Evolutionary conservation across 805 yeast species (phyloP).

Genomic region (Candida coquimbonensis): DNA sequence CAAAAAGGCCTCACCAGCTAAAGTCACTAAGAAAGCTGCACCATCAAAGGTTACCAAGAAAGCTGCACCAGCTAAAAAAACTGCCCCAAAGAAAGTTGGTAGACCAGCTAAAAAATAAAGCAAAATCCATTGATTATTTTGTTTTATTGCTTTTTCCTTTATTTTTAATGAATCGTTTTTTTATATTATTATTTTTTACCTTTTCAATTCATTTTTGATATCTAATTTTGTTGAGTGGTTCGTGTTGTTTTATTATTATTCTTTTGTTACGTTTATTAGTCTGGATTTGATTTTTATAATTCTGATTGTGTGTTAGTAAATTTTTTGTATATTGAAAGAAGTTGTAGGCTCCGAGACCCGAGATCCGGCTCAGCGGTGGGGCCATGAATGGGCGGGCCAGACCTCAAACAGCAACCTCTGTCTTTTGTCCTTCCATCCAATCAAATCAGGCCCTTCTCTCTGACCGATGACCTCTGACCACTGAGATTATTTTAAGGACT

Average conservation of each 20-base stretch:
- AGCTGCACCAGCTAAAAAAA: conserved; percentile 22
- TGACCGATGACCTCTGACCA: too few relatives aligned
- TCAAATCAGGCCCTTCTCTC: too few relatives aligned
- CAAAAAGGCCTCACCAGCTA: conserved; percentile 21
- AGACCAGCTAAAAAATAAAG: conserved; percentile 8
- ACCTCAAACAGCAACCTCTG: too few relatives aligned
- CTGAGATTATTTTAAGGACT: too few relatives aligned
- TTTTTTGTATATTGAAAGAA: too few relatives aligned
- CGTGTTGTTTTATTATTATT: background rate
- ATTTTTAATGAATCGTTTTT: background rate
- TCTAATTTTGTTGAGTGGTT: background rate
- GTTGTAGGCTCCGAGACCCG: too few relatives aligned
- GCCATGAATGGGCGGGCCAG: too few relatives aligned
- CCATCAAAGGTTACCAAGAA: conserved; percentile 8
- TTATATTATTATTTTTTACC: too few relatives aligned
- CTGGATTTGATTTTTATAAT: background rate
- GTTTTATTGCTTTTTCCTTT: background rate
- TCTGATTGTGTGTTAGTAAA: background rate
- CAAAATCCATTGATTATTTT: background rate
- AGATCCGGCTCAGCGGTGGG: too few relatives aligned
- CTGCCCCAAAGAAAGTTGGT: conserved; percentile 9
- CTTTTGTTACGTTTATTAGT: background rate
- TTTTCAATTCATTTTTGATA: background rate
- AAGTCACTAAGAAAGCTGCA: background rate
- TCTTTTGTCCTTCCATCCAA: too few relatives aligned